Conservation (phyloP, 345 rosid species). For the Atalantia buxifolia region DNA sequence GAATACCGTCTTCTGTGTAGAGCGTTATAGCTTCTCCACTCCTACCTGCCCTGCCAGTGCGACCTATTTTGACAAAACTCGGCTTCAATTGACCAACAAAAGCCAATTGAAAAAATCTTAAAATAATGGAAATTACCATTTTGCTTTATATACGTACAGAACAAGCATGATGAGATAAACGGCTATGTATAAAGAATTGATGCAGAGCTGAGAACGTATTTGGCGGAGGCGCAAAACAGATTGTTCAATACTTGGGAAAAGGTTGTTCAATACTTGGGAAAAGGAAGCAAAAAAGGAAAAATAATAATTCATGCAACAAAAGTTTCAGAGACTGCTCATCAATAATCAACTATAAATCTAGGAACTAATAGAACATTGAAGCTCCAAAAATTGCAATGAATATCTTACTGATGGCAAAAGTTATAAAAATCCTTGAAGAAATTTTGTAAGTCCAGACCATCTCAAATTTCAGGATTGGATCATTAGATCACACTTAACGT, state of each 20-base stretch:
- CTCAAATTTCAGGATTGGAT: neutral
- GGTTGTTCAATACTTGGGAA: too few species aligned
- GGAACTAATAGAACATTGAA: neutral
- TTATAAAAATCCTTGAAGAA: neutral
- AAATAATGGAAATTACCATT: neutral
- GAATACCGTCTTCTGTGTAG: slow-evolving; percentile 78
- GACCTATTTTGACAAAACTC: slow-evolving; percentile 39
- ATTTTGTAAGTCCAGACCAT: neutral
- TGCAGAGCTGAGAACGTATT: too few species aligned
- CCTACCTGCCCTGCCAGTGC: slow-evolving; percentile 94
- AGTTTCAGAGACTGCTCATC: neutral
- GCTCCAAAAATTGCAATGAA: neutral
- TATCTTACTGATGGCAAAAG: neutral
- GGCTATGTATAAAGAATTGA: too few species aligned
- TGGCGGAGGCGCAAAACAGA: too few species aligned
- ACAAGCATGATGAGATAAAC: neutral
- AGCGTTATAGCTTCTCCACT: slow-evolving; percentile 84
- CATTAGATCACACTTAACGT: neutral
- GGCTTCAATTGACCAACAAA: slow-evolving; percentile 1
- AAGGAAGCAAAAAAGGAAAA: too few species aligned
- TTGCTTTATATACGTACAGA: neutral
- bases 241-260: too few species aligned
- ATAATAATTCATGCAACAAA: neutral
- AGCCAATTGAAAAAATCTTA: neutral
- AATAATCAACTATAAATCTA: neutral